Base-by-base conservation (phyloP, 768 basidiomycete genomes). In the Suillus weaverae region DNA sequence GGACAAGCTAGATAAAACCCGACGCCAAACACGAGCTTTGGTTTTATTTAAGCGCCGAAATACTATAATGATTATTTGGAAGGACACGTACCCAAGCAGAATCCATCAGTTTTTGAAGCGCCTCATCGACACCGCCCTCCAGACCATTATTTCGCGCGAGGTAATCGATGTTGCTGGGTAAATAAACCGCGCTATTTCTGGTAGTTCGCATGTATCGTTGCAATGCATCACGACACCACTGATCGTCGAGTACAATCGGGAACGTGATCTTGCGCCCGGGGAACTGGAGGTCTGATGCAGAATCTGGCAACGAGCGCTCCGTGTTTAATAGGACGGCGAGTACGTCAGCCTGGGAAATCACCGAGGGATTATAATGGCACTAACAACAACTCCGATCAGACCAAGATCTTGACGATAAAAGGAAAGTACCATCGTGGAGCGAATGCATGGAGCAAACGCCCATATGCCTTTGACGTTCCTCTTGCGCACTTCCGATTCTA, bases 141-240 rank as follows among this genome's bases (percentile, higher is more conserved):
- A 89, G 74, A 0, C 87, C 87, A 67, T 89, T 89, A 51, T 88
- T 89, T 44, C 76, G 77, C 0, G 87, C 87, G 2, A 90, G 80
- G 68, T 90, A 90, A 44, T 88, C 85, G 41, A 89, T 76, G 67
- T 91, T 90, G 71, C 84, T 86, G 0, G 89, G 89, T 0, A 91
- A 76, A 72, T 90, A 91, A 1, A 85, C 85, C 0, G 89, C 88
- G 59, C 81, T 81, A 55, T 82, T 79, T 11, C 89, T 78, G 0
- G 78, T 84, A 0, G 83, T 81, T 8, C 72, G 75, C 83, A 84
- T 87, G 71, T 91, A 89, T 26, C 83, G 79, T 51, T 81, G 71
- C 33, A 89, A 76, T 5, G 88, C 86, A 13, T 85, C 85, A 10
- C 77, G 77, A 64, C 72, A 83, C 83, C 87, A 85, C 6, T 77